Evolutionary conservation across 106 monocot genomes (phyloP), one percentile per base, ranked within the genome.

Genomic region (Phalaenopsis aphrodite): DNA sequence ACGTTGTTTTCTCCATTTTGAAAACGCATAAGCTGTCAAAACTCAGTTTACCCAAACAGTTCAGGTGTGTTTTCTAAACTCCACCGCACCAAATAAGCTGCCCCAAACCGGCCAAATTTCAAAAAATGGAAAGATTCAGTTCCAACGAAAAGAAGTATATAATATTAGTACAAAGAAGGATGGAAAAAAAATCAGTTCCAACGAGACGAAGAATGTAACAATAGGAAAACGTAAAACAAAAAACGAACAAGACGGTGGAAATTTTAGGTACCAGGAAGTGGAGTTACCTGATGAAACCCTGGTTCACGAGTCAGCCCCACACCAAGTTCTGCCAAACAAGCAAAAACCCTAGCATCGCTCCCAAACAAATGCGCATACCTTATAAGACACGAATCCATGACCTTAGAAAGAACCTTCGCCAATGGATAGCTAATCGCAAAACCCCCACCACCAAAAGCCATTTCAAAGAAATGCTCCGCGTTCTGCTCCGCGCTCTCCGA

Each of bases 381-480:
- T 80, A 83, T 30, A 41, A 97, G 55, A 76, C 96, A 96, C 17
- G 90, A 88, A 82, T 96, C 96, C 75, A 94, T 41, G 73, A 90
- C 85, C 78, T 79, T 81, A 10, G 91, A 88, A 66, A 96, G 73
- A 75, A 79, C 87, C 80, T 56, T 86, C n/a, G 93, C 96, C 46
- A 94, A 66, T 15, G 94, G 90, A 49, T 82, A 87, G 77, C 96
- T 96, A 65, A 96, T 85, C 2, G 96, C 96, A 75, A 94, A 78
- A 36, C 96, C 96, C 3, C 87, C 93, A 11, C 96, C 96, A 12
- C 93, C 96, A 58, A 84, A 96, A 24, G 96, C 96, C 96, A 96
- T 96, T 18, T 78, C 86, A 78, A 90, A 96, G 21, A 81, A 91
- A 61, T 88, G 71, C 79, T 68, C 75, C 45, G 39, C 30, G 84